A percentile compares a stretch with the other conserved stretches of the same genome.
Evolutionary conservation across 2,329 filamentous ascomycete genomes (phyloP).

Genomic region (Colletotrichum simmondsii): DNA sequence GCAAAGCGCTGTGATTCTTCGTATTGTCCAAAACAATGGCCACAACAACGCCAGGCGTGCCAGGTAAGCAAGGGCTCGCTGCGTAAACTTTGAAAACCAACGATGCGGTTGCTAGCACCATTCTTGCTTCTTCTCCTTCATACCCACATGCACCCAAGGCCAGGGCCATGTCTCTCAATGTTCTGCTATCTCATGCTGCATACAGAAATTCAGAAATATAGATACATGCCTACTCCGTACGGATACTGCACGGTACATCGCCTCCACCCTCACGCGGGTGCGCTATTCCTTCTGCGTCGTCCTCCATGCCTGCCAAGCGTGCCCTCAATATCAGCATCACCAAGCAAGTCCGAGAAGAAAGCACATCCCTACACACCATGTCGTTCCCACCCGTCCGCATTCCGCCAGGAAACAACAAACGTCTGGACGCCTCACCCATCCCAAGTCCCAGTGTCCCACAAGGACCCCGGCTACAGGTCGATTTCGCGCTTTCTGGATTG

Average conservation of each 20-base stretch:
- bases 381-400: slow-evolving; percentile 2
- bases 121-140: not conserved
- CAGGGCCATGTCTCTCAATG: slow-evolving; percentile 27
- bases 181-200: not conserved
- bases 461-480: not conserved
- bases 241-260: slow-evolving; percentile 11
- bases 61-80: not conserved
- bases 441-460: slow-evolving; percentile 7
- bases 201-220: not conserved
- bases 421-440: slow-evolving; percentile 10
- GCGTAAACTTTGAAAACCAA: not conserved
- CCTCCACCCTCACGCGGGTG: not conserved
- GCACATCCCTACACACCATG: slow-evolving; percentile 12
- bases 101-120: slow-evolving; percentile 12
- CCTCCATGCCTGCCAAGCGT: slow-evolving; percentile 18
- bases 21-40: not conserved
- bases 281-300: slow-evolving; percentile 27
- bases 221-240: not conserved
- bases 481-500: slow-evolving; percentile 5
- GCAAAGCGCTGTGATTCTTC: not conserved
- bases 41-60: not conserved
- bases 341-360: slow-evolving; percentile 7
- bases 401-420: slow-evolving; percentile 2
- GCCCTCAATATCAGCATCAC: slow-evolving; percentile 17
- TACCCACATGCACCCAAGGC: not conserved